These are phyloP conservation scores for Fusarium ramigenum DNA, from an alignment of 2,329 filamentous ascomycete species.

Conservation along the genomic window DNA sequence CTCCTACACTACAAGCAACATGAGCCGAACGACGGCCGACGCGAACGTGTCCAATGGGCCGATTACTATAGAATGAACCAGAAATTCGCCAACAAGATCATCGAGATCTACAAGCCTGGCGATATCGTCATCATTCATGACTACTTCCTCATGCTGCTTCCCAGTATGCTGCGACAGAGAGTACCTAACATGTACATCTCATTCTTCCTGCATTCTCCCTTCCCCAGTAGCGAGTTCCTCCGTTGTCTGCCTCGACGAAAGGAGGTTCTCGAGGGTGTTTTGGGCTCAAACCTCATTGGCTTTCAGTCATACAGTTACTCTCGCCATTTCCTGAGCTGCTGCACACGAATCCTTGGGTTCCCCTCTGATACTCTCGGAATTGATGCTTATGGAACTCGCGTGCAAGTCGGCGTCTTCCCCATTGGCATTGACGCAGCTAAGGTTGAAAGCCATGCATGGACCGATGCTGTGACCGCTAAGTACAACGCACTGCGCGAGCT, in stretches of 20 bases:
- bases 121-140: slow-evolving; percentile 94
- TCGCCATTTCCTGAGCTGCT: slow-evolving; percentile 93
- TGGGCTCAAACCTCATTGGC: slow-evolving; percentile 91
- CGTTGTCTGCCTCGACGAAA: slow-evolving; percentile 88
- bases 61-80: slow-evolving; percentile 95
- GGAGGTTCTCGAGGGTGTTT: slow-evolving; percentile 87
- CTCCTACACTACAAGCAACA: slow-evolving; percentile 97
- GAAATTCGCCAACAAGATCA: slow-evolving; percentile 88
- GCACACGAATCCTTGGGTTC: slow-evolving; percentile 89
- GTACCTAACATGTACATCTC: slow-evolving; percentile 91
- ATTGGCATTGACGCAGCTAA: slow-evolving; percentile 92
- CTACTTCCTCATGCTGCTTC: slow-evolving; percentile 90
- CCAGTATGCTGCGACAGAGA: slow-evolving; percentile 86
- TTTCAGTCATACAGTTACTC: slow-evolving; percentile 98
- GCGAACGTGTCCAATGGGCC: slow-evolving; percentile 84
- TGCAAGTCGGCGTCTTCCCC: slow-evolving; percentile 91
- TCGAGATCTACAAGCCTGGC: slow-evolving; percentile 89
- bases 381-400: slow-evolving; percentile 87
- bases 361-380: slow-evolving; percentile 86
- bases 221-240: slow-evolving; percentile 95
- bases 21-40: slow-evolving; percentile 84
- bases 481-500: slow-evolving; percentile 77
- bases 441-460: slow-evolving; percentile 79
- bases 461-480: slow-evolving; percentile 73
- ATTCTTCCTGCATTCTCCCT: slow-evolving; percentile 93